Conservation (phyloP, 1,284 basidiomycete genomes). For the Cerioporus squamosus region DNA sequence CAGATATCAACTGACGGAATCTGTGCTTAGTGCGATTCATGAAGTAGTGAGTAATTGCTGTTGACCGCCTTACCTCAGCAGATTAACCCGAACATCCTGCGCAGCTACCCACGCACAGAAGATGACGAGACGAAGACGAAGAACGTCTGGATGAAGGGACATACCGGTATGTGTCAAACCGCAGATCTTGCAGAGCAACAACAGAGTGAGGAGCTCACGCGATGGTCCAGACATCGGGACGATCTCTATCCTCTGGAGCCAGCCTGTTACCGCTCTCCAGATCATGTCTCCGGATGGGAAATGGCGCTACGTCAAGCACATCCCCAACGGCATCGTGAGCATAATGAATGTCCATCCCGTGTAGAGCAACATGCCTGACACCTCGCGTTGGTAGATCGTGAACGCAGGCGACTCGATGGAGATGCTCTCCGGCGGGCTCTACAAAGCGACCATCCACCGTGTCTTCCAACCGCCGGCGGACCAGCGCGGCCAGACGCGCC, state of each 20-base stretch:
- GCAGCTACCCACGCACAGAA: constrained; percentile 37
- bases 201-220: too few relatives aligned
- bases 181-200: background rate
- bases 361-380: too few relatives aligned
- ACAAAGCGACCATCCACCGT: constrained; percentile 42
- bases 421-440: constrained; percentile 57
- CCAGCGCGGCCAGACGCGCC: constrained; percentile 48
- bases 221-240: constrained; percentile 52
- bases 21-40: constrained; percentile 33
- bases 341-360: background rate
- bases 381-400: constrained; percentile 40
- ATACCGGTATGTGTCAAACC: constrained; percentile 46
- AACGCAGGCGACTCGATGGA: constrained; percentile 64
- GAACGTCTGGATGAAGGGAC: constrained; percentile 65
- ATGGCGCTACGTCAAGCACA: constrained; percentile 65
- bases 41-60: constrained; percentile 36
- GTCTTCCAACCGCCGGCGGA: constrained; percentile 53
- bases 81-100: background rate
- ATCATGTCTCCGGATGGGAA: constrained; percentile 53
- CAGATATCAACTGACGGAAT: constrained; percentile 12
- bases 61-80: background rate
- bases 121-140: constrained; percentile 58
- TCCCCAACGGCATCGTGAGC: constrained; percentile 59
- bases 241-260: constrained; percentile 60
- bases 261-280: constrained; percentile 62